phyloP scores from a whole-genome alignment of 148 eudicot genomes.

The Hydrangea macrophylla region DNA sequence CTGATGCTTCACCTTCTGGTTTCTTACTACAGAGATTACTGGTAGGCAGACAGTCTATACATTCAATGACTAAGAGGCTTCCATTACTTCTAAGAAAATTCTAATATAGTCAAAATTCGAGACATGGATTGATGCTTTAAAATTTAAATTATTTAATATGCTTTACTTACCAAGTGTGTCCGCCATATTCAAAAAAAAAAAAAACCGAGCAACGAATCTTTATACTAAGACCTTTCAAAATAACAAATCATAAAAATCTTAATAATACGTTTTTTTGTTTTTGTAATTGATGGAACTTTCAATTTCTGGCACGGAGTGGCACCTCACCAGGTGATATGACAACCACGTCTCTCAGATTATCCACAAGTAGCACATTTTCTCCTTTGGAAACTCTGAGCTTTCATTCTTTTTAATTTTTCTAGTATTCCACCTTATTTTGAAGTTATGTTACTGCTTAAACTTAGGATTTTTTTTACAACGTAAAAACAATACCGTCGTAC shows the following conservation, averaged over 20 bases:
- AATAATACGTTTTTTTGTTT: slow-evolving; percentile 2
- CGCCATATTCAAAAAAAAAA: background rate
- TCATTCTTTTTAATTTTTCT: background rate
- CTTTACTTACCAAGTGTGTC: background rate
- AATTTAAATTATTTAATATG: background rate
- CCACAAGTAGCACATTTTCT: background rate
- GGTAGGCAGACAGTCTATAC: background rate
- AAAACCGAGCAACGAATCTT: background rate
- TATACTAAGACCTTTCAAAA: background rate
- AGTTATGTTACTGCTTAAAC: background rate
- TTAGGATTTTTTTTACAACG: background rate
- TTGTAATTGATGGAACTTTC: background rate
- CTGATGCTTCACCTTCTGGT: background rate
- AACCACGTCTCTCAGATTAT: background rate
- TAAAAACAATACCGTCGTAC: slow-evolving; percentile 62
- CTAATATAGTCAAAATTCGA: background rate
- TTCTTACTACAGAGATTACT: no score
- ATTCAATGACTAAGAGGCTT: background rate
- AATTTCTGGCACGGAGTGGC: background rate
- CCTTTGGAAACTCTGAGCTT: background rate
- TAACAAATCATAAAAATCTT: background rate
- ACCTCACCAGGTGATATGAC: background rate
- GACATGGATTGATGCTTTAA: background rate
- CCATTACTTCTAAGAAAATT: background rate
- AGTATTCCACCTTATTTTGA: background rate